Percentiles rank a stretch among this genome's conserved stretches.
Evolutionary conservation across 2,329 filamentous ascomycete genomes (phyloP).

Genomic region (Fusarium anthophilum): DNA sequence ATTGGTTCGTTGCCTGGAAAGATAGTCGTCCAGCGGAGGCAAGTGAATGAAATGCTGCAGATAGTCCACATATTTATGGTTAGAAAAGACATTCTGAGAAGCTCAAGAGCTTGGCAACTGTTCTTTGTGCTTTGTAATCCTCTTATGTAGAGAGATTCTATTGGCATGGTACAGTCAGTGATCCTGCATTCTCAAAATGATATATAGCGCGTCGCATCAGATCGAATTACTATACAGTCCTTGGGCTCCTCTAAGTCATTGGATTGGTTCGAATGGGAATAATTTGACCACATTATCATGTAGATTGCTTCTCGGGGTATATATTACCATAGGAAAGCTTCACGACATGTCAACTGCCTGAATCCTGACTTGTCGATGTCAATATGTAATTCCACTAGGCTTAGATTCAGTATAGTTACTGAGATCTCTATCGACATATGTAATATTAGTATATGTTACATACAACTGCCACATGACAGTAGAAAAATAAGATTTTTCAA

Average conservation of each 20-base stretch:
- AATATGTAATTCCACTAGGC: too few relatives aligned
- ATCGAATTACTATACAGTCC: not conserved
- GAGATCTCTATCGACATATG: accelerated
- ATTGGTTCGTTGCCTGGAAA: not conserved
- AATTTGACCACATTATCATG: not conserved
- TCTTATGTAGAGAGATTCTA: not conserved
- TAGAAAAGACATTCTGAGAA: not conserved
- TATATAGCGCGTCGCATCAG: not conserved
- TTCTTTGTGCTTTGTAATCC: not conserved
- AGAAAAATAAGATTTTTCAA: too few relatives aligned
- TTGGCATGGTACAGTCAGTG: not conserved
- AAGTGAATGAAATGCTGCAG: not conserved
- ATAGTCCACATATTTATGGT: too few relatives aligned
- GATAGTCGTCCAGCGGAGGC: not conserved
- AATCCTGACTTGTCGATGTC: not conserved
- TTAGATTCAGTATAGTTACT: not conserved
- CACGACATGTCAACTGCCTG: not conserved
- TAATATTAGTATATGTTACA: too few relatives aligned
- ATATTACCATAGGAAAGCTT: not conserved
- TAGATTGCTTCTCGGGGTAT: not conserved
- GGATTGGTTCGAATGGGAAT: not conserved
- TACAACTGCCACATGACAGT: not conserved
- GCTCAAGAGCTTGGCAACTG: not conserved
- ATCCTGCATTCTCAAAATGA: not conserved
- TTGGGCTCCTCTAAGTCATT: too few relatives aligned